Conservation (phyloP, 2,329 filamentous ascomycete species). For the Penicillium corylophilum region DNA sequence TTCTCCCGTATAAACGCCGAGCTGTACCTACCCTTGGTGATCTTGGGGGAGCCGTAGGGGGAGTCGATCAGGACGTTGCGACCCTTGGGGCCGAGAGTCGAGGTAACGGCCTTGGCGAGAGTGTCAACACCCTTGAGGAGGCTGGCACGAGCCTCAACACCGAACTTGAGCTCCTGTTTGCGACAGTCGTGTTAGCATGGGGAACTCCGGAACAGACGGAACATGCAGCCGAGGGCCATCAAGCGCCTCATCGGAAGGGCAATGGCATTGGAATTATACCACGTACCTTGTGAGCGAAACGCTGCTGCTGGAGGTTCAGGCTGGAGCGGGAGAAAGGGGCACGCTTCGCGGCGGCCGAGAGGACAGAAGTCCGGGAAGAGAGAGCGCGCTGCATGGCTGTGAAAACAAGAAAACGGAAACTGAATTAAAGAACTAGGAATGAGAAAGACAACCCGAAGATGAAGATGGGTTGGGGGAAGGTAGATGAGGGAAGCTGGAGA, state of each 20-base stretch:
- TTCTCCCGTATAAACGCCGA: background rate
- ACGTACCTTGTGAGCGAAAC: conserved; percentile 94
- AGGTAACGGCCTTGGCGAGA: conserved; percentile 91
- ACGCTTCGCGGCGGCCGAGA: conserved; percentile 60
- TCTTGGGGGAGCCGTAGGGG: conserved; percentile 97
- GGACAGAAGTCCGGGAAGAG: conserved; percentile 77
- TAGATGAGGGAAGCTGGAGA: conserved; percentile 31
- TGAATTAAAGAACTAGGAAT: conserved; percentile 21
- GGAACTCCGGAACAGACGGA: conserved; percentile 23
- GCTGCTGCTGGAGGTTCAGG: conserved; percentile 78
- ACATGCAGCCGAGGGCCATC: conserved; percentile 4
- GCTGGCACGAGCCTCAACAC: conserved; percentile 86
- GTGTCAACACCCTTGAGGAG: conserved; percentile 95
- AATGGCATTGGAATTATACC: conserved; percentile 2
- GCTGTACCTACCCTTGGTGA: conserved; percentile 85
- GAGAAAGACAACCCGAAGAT: conserved; percentile 33
- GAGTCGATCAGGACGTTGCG: conserved; percentile 98
- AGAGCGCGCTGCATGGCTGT: conserved; percentile 87
- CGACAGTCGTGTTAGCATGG: conserved; percentile 29
- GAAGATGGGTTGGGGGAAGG: conserved; percentile 29
- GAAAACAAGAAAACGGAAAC: conserved; percentile 13
- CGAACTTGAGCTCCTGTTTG: conserved; percentile 90
- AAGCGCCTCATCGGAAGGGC: background rate
- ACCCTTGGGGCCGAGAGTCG: conserved; percentile 95
- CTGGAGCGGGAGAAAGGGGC: conserved; percentile 62